Base-by-base conservation (phyloP, 768 basidiomycete species). In the Cystobasidiopsis lactophilus region DNA sequence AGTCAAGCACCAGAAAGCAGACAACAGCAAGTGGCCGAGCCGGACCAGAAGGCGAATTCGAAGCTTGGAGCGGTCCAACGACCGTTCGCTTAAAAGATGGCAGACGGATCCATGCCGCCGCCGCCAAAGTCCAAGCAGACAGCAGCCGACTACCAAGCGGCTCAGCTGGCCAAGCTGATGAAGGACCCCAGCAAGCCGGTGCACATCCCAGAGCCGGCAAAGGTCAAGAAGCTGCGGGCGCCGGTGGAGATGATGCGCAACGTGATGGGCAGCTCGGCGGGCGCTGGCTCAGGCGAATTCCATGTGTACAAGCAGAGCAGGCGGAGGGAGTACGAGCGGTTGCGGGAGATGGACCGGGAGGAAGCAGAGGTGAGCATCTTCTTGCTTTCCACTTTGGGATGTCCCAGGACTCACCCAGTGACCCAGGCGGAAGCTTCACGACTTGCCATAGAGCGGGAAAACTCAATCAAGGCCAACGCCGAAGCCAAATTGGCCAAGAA, bases 281-380 rank as follows among this genome's bases (percentile, higher is more conserved):
- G 91, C 41, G 93, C 93, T 18, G 93, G 50, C 9, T 40, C 52
- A 19, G 51, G 50, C 40, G 89, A 91, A 67, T 95, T 96, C 64
- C 93, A 98, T 65, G 93, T 98, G 0, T 98, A 96, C 71, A 96
- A 96, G 65, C 89, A 91, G 18, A 78, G 80, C 58, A 71, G 93
- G 57, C 74, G 91, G 63, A 73, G 91, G 62, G 93, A 98, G 69
- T 96, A 95, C 61, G 93, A 98, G 67, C 71, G 93, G 53, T 65
- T 96, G 53, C 89, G 84, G 69, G 61, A 91, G 14, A 75, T 98
- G 71, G 85, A 89, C 57, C 89, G 95, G 55, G 70, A 77, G 55
- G 65, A 78, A 3, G 73, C 75, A 62, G 80, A 80, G 67, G 93
- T 85, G 61, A 54, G 76, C 66, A 45, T 38, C 14, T 52, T 23